Conservation (phyloP, 306 rosid species). For the Rosa multiflora region DNA sequence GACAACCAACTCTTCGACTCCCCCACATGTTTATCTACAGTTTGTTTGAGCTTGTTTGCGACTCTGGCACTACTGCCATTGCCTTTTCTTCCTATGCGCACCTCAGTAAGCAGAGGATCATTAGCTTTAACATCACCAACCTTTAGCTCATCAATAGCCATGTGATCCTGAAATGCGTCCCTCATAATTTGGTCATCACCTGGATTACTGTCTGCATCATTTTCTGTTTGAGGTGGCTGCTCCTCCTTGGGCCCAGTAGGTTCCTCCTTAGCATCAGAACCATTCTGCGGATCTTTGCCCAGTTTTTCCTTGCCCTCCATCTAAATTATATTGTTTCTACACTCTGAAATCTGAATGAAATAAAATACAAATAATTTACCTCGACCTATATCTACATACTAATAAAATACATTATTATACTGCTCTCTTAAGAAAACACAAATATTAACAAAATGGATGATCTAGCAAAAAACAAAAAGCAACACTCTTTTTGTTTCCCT, state of each 20-base stretch:
- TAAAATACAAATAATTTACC: neutral
- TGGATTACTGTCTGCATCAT: conserved; percentile 1
- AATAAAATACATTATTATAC: neutral
- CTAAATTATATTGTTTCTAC: conserved; percentile 15
- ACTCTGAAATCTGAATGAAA: conserved; percentile 17
- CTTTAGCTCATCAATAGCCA: conserved; percentile 12
- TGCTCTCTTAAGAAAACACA: too few relatives aligned
- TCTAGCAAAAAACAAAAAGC: neutral
- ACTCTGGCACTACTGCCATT: conserved; percentile 19
- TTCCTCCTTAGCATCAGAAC: conserved; percentile 26
- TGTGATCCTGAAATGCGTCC: conserved; percentile 17
- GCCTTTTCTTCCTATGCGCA: conserved; percentile 21
- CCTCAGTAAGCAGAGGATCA: conserved; percentile 18
- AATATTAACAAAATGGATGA: too few relatives aligned
- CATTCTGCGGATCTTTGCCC: conserved; percentile 24
- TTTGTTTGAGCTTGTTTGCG: conserved; percentile 23
- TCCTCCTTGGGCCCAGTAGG: conserved; percentile 16
- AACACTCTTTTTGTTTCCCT: neutral
- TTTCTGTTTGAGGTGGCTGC: conserved; percentile 11
- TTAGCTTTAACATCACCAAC: conserved; percentile 21
- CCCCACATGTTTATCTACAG: conserved; percentile 33
- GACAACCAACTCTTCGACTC: conserved; percentile 38
- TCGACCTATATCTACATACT: too few relatives aligned
- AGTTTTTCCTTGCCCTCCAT: conserved; percentile 43
- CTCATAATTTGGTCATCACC: conserved; percentile 38